Base-by-base conservation (phyloP, 2,329 filamentous ascomycete species). In the Coniochaeta sp. region DNA sequence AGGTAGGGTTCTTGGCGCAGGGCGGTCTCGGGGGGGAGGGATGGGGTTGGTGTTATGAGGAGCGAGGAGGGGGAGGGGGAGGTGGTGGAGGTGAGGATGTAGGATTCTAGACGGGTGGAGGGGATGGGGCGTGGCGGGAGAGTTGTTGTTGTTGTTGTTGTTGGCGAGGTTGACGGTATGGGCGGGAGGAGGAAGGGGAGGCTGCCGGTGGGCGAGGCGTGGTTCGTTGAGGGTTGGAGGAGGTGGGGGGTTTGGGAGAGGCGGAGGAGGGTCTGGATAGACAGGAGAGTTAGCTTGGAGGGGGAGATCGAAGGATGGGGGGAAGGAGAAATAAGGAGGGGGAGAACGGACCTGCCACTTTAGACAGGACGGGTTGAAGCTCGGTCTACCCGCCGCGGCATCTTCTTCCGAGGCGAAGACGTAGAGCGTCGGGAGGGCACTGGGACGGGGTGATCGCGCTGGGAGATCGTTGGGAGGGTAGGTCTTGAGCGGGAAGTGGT, bases 291-390 rank as follows among this genome's bases (percentile, higher is more conserved):
- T 38, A 52, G 56, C 16, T 46, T 38, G 26, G 32, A 46, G 12
- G 6, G 13, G 22, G 26, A 20, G 3, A 7, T 7, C 4, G 18
- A 38, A 9, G 9, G 38, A 14, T 24, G 4, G 12, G 13, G 20
- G 20, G 27, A 32, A 51, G 50, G 48, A 28, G 16, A 28, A 9
- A 28, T 8, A 48, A 51, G 30, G 4, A n/a, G 26, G n/a, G 26
- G 20, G 30, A n/a, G n/a, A n/a, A 67, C 82, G 59, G 61, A 92
- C 90, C 87, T 97, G 94, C 91, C 91, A 97, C 74, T 92, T 96
- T 63, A 97, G 75, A 73, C 94, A 99, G 53, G 85, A 83, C 10
- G 94, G 94, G 66, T 97, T 97, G 71, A 87, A 95, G 57, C 89
- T 95, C 24, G 91, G 87, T 27, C 74, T 71, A 4, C 83, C 83